Conservation (phyloP, 495 filamentous ascomycete species). For the Hypoxylon trugodes region DNA sequence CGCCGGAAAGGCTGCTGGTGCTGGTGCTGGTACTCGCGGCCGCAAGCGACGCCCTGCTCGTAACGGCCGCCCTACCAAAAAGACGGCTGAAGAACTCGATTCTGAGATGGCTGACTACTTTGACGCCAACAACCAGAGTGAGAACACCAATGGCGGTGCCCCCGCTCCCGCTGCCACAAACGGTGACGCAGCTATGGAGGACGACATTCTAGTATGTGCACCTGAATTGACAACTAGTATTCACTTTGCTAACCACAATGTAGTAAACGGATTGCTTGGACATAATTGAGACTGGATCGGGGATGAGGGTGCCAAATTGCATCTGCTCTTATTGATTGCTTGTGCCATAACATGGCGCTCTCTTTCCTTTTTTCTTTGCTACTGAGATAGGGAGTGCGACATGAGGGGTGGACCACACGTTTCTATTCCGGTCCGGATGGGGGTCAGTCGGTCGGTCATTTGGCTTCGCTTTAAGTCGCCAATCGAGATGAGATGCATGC, state of each 20-base stretch:
- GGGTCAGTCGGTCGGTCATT: slow-evolving; percentile 2
- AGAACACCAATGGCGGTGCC: slow-evolving; percentile 55
- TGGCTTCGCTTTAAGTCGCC: slow-evolving; percentile 5
- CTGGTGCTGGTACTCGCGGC: slow-evolving; percentile 60
- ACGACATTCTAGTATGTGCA: slow-evolving; percentile 53
- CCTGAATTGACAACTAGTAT: not conserved
- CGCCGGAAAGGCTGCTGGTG: slow-evolving; percentile 47
- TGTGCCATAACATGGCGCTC: not conserved
- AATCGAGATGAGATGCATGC: slow-evolving; percentile 16
- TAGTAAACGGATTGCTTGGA: slow-evolving; percentile 26
- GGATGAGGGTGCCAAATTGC: not conserved
- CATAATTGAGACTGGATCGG: not conserved
- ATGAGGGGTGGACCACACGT: slow-evolving; percentile 10
- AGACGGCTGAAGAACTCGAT: slow-evolving; percentile 91
- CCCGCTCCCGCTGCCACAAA: slow-evolving; percentile 46
- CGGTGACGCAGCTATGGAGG: slow-evolving; percentile 62
- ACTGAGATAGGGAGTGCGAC: slow-evolving; percentile 11
- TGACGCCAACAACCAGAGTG: slow-evolving; percentile 50
- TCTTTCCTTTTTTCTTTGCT: slow-evolving; percentile 1
- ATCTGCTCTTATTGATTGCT: slow-evolving; percentile 2
- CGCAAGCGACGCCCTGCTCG: slow-evolving; percentile 61
- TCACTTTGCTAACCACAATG: not conserved
- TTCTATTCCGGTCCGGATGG: not conserved
- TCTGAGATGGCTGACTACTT: slow-evolving; percentile 96
- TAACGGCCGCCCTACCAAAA: slow-evolving; percentile 77